Conservation (phyloP, 768 basidiomycete genomes). For the Lepiota brunneoincarnata region DNA sequence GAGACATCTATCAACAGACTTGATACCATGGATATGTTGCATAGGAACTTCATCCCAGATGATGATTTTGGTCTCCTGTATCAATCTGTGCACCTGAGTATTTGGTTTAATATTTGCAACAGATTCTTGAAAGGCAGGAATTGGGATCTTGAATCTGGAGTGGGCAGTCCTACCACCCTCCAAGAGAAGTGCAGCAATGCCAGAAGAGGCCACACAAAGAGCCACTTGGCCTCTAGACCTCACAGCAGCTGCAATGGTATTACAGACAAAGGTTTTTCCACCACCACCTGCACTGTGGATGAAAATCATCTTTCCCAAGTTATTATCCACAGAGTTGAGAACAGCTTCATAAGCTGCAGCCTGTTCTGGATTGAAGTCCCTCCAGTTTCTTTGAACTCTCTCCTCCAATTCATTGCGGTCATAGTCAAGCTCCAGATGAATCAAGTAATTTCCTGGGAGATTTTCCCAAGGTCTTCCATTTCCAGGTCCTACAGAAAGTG, state of each 20-base stretch:
- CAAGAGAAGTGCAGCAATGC: conserved; percentile 28
- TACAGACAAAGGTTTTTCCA: conserved; percentile 45
- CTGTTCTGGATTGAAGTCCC: conserved; percentile 26
- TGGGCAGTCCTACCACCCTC: background rate
- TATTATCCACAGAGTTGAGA: conserved; percentile 20
- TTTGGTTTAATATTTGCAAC: background rate
- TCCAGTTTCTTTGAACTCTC: background rate
- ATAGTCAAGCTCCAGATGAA: conserved; percentile 32
- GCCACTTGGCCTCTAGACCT: conserved; percentile 27
- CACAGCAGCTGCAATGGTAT: conserved; percentile 28
- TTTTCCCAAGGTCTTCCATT: conserved; percentile 23
- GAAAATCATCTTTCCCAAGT: conserved; percentile 29
- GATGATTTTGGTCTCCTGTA: no score
- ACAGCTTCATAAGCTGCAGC: conserved; percentile 24
- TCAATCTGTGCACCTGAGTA: background rate
- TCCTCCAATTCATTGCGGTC: conserved; percentile 4
- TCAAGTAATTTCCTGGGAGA: conserved; percentile 20
- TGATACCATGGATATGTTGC: no score
- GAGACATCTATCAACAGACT: background rate
- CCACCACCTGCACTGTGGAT: conserved; percentile 40
- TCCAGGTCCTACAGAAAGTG: conserved; percentile 11
- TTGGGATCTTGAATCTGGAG: background rate
- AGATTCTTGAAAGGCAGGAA: background rate
- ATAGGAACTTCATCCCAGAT: no score
- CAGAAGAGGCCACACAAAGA: conserved; percentile 49